phyloP scores from a whole-genome alignment of 345 rosid species.

The Psidium guajava region DNA sequence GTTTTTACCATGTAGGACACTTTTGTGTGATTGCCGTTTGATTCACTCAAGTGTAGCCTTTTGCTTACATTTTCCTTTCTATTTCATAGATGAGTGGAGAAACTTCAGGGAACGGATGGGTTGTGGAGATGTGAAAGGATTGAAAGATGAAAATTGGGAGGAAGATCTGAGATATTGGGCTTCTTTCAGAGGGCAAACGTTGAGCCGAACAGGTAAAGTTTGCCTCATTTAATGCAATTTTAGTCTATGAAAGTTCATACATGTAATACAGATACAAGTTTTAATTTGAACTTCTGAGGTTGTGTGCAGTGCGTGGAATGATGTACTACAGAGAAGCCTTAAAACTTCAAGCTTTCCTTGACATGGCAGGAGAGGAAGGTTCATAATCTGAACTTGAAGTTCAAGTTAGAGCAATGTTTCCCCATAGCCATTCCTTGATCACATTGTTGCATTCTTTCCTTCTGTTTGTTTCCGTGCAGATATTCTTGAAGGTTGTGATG shows the following conservation, averaged over 20 bases:
- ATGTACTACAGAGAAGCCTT: slow-evolving; percentile 92
- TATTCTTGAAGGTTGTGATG: slow-evolving; percentile 71
- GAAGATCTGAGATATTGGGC: slow-evolving; percentile 85
- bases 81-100: slow-evolving; percentile 73
- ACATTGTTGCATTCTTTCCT: not conserved
- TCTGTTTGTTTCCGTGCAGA: slow-evolving; percentile 35
- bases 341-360: slow-evolving; percentile 80
- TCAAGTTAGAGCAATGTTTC: not conserved
- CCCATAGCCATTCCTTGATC: not conserved
- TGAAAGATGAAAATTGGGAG: slow-evolving; percentile 33
- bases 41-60: not conserved
- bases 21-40: not conserved
- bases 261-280: not conserved
- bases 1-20: slow-evolving; percentile 15
- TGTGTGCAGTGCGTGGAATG: slow-evolving; percentile 80
- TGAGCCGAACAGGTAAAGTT: slow-evolving; percentile 78
- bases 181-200: slow-evolving; percentile 88
- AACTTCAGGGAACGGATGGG: slow-evolving; percentile 87
- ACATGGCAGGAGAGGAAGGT: slow-evolving; percentile 77
- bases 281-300: not conserved
- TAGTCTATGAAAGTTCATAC: not conserved
- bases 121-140: slow-evolving; percentile 34
- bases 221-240: not conserved
- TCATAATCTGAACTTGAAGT: slow-evolving; percentile 5
- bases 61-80: not conserved